Base-by-base conservation (phyloP, 495 filamentous ascomycete species). In the Neurospora sublineolata region DNA sequence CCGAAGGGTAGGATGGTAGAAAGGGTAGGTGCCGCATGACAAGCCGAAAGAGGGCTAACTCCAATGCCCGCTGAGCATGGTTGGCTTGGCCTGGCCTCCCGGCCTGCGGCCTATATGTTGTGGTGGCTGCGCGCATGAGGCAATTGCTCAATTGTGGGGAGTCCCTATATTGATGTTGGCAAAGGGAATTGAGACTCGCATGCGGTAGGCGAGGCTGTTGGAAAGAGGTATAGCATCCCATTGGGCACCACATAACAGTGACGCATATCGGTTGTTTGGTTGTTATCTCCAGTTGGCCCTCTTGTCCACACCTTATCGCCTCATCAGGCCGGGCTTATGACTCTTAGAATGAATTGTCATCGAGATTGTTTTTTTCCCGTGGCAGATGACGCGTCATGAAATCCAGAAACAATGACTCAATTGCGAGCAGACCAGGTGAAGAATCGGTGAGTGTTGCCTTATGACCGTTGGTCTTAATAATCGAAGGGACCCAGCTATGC, bases 91-190 rank as follows among this genome's bases (percentile, higher is more conserved):
- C 41, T 39, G 71, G 42, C 37, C 42, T 42, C 42, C 30, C 41
- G 71, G 37, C 42, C 7, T 72, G 69, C 71, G 68, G 71, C 52
- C 52, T 8, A 3, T 30, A 64, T 40, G 68, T 38, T 69, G 68
- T 37, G 44, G 74, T 70, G 40, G 37, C 72, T 67, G 46, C 71
- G 72, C 71, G 68, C 69, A 69, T 46, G 67, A 64, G 58, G 69
- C 70, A 73, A 76, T 67, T 77, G 74, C 76, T 77, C 76, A 77
- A 74, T 70, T 77, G 74, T 74, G 76, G 71, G 68, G 68, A 70
- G 69, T 11, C 67, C 39, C 0, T 60, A 60, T 39, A 37, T 44
- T 44, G 68, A 12, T 40, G 58, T 33, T 64, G 52, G 52, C 0
- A 64, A 7, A 33, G 14, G 27, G 0, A 14, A 64, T 33, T 33